Evolutionary conservation across 108 stramenopile genomes (phyloP), one percentile per base, ranked within the genome.

Genomic region (Pseudonitzschia multistriata): DNA sequence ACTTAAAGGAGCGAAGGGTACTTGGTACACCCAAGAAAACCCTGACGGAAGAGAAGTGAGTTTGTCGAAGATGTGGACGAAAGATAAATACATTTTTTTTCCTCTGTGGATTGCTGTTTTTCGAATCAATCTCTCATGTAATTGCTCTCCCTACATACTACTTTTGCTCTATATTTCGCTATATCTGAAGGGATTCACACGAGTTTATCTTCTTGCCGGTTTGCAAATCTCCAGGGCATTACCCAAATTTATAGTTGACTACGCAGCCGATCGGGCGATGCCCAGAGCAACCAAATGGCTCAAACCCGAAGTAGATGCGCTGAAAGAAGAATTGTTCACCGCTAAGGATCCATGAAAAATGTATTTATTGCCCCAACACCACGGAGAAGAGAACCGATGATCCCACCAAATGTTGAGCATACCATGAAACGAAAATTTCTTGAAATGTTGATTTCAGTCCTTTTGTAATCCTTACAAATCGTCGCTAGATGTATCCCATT

Each of bases 241-340:
- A 39, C 93, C 93, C 3, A 79, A 76, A 47, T 94, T 88, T 65
- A 91, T 94, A 68, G 88, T 89, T 7, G 90, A 91, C 65, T 94
- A 94, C 66, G 82, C 93, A n/a, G 93, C 93, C 0, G 70, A 82
- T 40, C 77, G 88, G 33, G 93, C 93, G 21, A 94, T 94, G 93
- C 93, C 93, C 3, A 72, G 93, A 61, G 93, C 93, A 21, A 94
- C 93, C 5, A 85, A 85, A 42, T 94, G 93, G 93, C 68, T 94
- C 25, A 87, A 81, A 54, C 90, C 93, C 25, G 77, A 83, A 36
- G 86, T 90, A 0, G 89, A 94, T 70, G 78, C 84, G 31, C 83
- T 85, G 14, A 82, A 85, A 21, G 69, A 68, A 35, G 40, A 80
- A 48, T 87, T 88, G 88, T 76, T 88, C 63, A 30, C 11, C 17